Evolutionary conservation across 176 grass and related monocot species (phyloP).

Genomic region (Guadua angustifolia): DNA sequence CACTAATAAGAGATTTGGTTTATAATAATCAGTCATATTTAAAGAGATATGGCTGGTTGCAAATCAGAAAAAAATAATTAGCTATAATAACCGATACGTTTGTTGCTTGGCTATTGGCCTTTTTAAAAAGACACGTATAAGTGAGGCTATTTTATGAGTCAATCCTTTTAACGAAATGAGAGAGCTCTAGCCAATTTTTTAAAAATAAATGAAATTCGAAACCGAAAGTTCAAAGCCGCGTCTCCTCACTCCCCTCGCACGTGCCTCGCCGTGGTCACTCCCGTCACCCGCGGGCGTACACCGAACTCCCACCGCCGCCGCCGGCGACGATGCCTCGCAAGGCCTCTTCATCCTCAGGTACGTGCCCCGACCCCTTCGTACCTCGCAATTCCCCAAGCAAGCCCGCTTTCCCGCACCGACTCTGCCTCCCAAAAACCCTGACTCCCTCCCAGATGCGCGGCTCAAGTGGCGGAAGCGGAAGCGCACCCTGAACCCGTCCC

Average conservation of each 20-base stretch:
- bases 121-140: no score
- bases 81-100: no score
- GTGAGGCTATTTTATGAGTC: no score
- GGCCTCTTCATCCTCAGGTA: slow-evolving; percentile 75
- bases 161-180: no score
- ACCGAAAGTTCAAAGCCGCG: slow-evolving; percentile 4
- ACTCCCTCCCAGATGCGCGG: slow-evolving; percentile 67
- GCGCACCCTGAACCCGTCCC: slow-evolving; percentile 51
- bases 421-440: slow-evolving; percentile 38
- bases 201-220: slow-evolving; percentile 34
- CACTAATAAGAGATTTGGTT: no score
- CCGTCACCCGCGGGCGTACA: slow-evolving; percentile 40
- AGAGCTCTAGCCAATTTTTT: no score
- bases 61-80: no score
- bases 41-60: no score
- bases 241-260: slow-evolving; percentile 41
- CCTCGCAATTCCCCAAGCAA: slow-evolving; percentile 3
- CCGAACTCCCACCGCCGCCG: neutral
- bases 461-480: slow-evolving; percentile 88
- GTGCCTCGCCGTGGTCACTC: slow-evolving; percentile 37
- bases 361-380: neutral
- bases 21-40: no score
- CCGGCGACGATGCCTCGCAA: slow-evolving; percentile 71
- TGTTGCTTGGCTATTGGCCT: no score
- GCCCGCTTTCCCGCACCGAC: neutral